Conservation (phyloP, 495 filamentous ascomycete species). For the Hypoxylon fragiforme region DNA sequence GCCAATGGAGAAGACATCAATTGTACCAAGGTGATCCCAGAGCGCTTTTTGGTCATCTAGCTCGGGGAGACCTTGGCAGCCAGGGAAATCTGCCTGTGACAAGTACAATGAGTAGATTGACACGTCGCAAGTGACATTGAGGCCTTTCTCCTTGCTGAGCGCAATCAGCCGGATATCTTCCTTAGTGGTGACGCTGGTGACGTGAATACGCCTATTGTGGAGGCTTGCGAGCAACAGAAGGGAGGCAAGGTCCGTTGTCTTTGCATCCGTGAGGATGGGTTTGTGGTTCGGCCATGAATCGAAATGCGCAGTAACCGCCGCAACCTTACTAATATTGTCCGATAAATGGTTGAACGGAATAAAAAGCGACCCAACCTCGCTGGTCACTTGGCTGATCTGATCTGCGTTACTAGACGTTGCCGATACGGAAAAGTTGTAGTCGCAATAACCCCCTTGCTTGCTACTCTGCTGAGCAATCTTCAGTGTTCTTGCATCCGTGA, state of each 20-base stretch:
- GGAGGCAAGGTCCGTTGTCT: conserved; percentile 79
- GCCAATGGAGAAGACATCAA: conserved; percentile 83
- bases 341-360: conserved; percentile 87
- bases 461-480: conserved; percentile 78
- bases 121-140: conserved; percentile 85
- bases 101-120: conserved; percentile 81
- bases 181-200: conserved; percentile 79
- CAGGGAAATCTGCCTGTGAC: conserved; percentile 72
- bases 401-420: conserved; percentile 77
- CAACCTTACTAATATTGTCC: conserved; percentile 85
- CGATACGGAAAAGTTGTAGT: conserved; percentile 85
- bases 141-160: conserved; percentile 78
- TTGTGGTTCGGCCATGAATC: conserved; percentile 79
- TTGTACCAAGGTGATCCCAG: conserved; percentile 75
- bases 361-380: conserved; percentile 81
- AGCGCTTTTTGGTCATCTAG: conserved; percentile 73
- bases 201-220: conserved; percentile 81
- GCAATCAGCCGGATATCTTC: conserved; percentile 82
- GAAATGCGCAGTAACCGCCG: conserved; percentile 80
- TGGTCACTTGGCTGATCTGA: conserved; percentile 70
- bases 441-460: conserved; percentile 68
- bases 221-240: conserved; percentile 79
- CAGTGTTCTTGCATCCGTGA: conserved; percentile 72
- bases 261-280: conserved; percentile 84
- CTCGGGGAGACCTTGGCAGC: conserved; percentile 68